Evolutionary conservation across 495 filamentous ascomycete species (phyloP).

Genomic region (Penicillium atrosanguineum): DNA sequence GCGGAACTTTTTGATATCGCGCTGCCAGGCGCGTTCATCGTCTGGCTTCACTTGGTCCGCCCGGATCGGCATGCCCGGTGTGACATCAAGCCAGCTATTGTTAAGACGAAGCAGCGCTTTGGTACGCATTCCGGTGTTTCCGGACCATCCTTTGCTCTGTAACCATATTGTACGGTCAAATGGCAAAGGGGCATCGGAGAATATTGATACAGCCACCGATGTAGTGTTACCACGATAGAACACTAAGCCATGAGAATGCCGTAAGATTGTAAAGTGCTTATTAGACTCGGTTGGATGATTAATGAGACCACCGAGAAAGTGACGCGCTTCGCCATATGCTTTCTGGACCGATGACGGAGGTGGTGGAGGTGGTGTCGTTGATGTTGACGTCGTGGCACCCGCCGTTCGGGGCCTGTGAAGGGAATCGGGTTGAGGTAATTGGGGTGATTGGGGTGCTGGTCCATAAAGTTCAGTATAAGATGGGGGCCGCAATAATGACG

Average conservation of each 20-base stretch:
- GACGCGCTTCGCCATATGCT: slow-evolving; percentile 54
- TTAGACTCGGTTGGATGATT: slow-evolving; percentile 61
- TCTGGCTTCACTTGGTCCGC: slow-evolving; percentile 42
- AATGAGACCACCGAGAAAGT: slow-evolving; percentile 63
- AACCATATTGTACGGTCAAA: slow-evolving; percentile 60
- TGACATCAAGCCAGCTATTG: slow-evolving; percentile 62
- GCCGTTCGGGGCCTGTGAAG: slow-evolving; percentile 15
- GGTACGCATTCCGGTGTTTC: slow-evolving; percentile 64
- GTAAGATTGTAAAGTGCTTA: slow-evolving; percentile 64
- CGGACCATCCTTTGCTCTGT: slow-evolving; percentile 64
- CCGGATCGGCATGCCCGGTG: slow-evolving; percentile 48
- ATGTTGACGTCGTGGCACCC: slow-evolving; percentile 7
- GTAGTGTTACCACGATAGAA: slow-evolving; percentile 64
- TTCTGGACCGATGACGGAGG: slow-evolving; percentile 27
- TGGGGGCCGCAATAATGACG: slow-evolving; percentile 15
- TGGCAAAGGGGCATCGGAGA: slow-evolving; percentile 56
- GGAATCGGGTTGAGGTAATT: background rate
- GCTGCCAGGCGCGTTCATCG: slow-evolving; percentile 64
- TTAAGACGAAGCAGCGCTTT: slow-evolving; percentile 57
- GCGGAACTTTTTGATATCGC: slow-evolving; percentile 59
- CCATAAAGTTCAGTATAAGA: slow-evolving; percentile 26
- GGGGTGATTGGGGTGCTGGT: background rate
- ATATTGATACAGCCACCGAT: slow-evolving; percentile 59
- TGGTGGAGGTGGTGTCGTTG: slow-evolving; percentile 7
- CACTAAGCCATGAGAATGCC: slow-evolving; percentile 61